Percentiles rank a stretch among this genome's conserved stretches.
Conservation (phyloP, 306 rosid species). For the Vicia faba region DNA sequence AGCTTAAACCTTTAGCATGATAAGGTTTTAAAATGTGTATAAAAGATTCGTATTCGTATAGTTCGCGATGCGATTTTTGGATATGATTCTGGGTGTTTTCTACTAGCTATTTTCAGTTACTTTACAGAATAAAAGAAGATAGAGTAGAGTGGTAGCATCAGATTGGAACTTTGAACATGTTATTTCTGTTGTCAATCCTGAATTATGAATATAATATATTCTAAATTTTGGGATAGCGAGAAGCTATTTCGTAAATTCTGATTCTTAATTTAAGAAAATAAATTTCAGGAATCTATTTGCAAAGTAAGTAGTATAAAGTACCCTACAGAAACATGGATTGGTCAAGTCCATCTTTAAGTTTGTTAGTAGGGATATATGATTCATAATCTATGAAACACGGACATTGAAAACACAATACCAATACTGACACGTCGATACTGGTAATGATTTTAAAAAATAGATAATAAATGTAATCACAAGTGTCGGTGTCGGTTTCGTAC, state of each 20-base stretch:
- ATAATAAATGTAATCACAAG: no score
- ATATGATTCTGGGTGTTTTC: constrained; percentile 18
- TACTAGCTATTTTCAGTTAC: constrained; percentile 19
- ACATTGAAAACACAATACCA: no score
- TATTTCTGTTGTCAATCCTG: neutral
- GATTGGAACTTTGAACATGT: constrained; percentile 23
- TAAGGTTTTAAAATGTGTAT: constrained; percentile 6
- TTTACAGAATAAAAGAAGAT: constrained; percentile 19
- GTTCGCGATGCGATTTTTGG: constrained; percentile 2
- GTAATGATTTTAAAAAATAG: no score
- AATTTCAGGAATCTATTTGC: neutral
- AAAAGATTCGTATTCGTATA: constrained; percentile 14
- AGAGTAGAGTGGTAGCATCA: neutral
- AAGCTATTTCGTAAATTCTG: neutral
- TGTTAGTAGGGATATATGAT: neutral
- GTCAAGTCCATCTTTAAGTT: neutral
- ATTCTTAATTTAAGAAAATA: neutral
- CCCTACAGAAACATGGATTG: constrained; percentile 18
- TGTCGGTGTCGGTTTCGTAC: no score
- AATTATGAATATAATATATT: constrained; percentile 3
- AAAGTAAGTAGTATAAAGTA: constrained; percentile 3
- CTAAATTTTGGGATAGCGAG: constrained; percentile 14
- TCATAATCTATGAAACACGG: no score
- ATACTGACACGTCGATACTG: no score
- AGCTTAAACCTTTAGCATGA: constrained; percentile 12